Percentiles rank a stretch among this genome's conserved stretches.
Conservation (phyloP, 1,139 yeast species). For the Yamadazyma triangularis region DNA sequence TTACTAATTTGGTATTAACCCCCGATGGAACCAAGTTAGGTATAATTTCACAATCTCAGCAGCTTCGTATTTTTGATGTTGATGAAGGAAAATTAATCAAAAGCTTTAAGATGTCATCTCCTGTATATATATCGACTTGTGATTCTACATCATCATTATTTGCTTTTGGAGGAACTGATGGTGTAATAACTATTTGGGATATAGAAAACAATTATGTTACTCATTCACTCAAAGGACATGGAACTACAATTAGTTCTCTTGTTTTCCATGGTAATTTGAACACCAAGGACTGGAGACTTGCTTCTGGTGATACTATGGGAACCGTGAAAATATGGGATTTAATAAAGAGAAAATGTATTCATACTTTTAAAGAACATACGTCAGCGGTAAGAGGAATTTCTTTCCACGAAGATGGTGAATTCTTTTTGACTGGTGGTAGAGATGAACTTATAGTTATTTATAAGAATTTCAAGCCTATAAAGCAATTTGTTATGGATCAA, state of each 20-base stretch:
- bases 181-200: slow-evolving; percentile 89
- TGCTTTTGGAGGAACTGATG: slow-evolving; percentile 96
- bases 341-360: slow-evolving; percentile 66
- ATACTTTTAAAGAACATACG: slow-evolving; percentile 67
- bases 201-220: slow-evolving; percentile 83
- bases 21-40: slow-evolving; percentile 73
- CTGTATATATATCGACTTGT: slow-evolving; percentile 71
- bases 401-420: slow-evolving; percentile 36
- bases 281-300: slow-evolving; percentile 69
- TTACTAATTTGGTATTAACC: slow-evolving; percentile 71
- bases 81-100: slow-evolving; percentile 45
- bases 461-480: slow-evolving; percentile 51
- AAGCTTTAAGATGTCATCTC: slow-evolving; percentile 61
- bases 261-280: slow-evolving; percentile 70
- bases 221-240: slow-evolving; percentile 91
- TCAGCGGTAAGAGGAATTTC: slow-evolving; percentile 86
- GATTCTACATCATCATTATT: slow-evolving; percentile 82
- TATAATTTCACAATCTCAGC: slow-evolving; percentile 79
- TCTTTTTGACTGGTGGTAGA: slow-evolving; percentile 80
- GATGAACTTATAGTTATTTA: slow-evolving; percentile 74
- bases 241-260: slow-evolving; percentile 82
- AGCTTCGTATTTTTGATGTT: slow-evolving; percentile 60
- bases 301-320: slow-evolving; percentile 88
- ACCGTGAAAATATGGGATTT: slow-evolving; percentile 86
- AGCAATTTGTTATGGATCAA: slow-evolving; percentile 70